Conservation (phyloP, 2,329 filamentous ascomycete species). For the Tolypocladium tundrense region DNA sequence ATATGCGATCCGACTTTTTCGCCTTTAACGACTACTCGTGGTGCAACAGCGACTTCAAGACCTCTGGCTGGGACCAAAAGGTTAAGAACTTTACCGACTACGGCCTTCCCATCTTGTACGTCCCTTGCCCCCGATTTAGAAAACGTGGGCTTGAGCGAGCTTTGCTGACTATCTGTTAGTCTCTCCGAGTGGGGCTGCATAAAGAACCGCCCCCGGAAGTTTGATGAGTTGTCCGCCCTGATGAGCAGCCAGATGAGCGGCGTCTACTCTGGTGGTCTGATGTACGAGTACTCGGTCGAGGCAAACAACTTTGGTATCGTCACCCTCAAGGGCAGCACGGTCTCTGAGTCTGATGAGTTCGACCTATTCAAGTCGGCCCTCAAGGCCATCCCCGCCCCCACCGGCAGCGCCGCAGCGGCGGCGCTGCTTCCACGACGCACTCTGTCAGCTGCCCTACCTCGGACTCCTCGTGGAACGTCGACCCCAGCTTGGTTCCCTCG, state of each 20-base stretch:
- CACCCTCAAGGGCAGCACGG: slow-evolving; percentile 43
- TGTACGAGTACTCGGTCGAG: slow-evolving; percentile 89
- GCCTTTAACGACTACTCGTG: slow-evolving; percentile 86
- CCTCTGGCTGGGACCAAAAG: slow-evolving; percentile 78
- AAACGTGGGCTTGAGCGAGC: not conserved
- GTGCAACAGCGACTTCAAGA: slow-evolving; percentile 62
- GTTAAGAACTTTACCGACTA: slow-evolving; percentile 81
- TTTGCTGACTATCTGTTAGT: slow-evolving; percentile 19
- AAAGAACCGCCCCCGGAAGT: slow-evolving; percentile 64
- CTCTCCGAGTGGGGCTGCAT: slow-evolving; percentile 91
- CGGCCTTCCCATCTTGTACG: slow-evolving; percentile 71
- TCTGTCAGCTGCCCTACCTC: slow-evolving; percentile 38
- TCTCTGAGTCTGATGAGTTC: slow-evolving; percentile 54
- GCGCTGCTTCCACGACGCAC: slow-evolving; percentile 36
- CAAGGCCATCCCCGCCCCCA: slow-evolving; percentile 36
- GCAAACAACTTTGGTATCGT: slow-evolving; percentile 74
- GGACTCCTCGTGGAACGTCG: slow-evolving; percentile 39
- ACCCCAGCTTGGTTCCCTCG: slow-evolving; percentile 36
- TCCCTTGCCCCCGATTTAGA: not conserved
- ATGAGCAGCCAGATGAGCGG: slow-evolving; percentile 75
- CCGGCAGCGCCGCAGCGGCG: slow-evolving; percentile 39
- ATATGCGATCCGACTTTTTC: slow-evolving; percentile 80
- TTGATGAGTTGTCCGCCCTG: slow-evolving; percentile 67
- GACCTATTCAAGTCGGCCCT: slow-evolving; percentile 38
- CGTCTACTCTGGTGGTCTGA: slow-evolving; percentile 91